A percentile compares a stretch with the other conserved stretches of the same genome.
phyloP scores from a whole-genome alignment of 2,329 filamentous ascomycete genomes.

The Fusarium marasasianum region DNA sequence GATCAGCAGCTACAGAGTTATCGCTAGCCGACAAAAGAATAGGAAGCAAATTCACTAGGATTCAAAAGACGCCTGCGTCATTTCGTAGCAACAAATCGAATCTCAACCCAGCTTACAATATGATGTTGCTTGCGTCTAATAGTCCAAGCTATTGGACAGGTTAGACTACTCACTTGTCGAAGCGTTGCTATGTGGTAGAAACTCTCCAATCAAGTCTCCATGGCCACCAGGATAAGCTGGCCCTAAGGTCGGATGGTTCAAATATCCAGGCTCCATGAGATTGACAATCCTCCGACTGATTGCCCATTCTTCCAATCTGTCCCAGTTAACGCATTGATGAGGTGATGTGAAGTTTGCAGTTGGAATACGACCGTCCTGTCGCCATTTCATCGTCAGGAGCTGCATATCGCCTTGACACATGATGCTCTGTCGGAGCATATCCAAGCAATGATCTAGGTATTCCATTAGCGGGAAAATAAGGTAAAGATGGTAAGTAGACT shows the following conservation, averaged over 20 bases:
- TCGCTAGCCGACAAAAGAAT: not conserved
- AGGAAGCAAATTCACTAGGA: not conserved
- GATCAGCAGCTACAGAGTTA: not conserved
- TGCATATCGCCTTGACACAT: not conserved
- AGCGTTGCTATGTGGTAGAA: not conserved
- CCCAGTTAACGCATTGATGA: not conserved
- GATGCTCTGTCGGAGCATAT: not conserved
- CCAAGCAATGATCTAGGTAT: not conserved
- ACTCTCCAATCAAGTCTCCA: not conserved
- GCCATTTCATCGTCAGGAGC: not conserved
- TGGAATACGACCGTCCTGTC: not conserved
- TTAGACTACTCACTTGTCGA: not conserved
- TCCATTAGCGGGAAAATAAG: fast-evolving
- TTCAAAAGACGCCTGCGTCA: too few species aligned
- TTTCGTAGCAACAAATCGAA: not conserved
- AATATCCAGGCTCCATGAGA: not conserved
- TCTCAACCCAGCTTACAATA: not conserved
- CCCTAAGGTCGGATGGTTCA: not conserved
- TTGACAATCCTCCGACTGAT: not conserved
- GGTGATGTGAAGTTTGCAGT: not conserved
- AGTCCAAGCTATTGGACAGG: not conserved
- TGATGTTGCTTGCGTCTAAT: too few species aligned
- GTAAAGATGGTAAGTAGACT: fast-evolving
- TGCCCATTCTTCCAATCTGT: not conserved
- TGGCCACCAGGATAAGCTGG: not conserved